Base-by-base conservation (phyloP, 2,329 filamentous ascomycete genomes). In the Nigrospora osmanthi region DNA sequence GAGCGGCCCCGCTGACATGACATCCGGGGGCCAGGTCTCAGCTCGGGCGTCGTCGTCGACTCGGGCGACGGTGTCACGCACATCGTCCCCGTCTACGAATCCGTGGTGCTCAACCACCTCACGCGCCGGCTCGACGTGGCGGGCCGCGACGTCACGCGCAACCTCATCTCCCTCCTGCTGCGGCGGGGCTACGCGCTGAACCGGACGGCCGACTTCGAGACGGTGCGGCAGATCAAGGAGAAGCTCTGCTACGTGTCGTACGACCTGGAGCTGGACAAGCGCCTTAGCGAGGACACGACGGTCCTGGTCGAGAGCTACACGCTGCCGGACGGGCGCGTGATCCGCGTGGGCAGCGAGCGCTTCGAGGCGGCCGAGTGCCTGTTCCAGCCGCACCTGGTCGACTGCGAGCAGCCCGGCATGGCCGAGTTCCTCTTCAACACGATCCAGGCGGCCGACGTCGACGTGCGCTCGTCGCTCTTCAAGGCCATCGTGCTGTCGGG, bases 191-290 rank as follows among this genome's bases (percentile, higher is more conserved):
- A 98, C 67, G 89, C 93, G 33, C 81, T 98, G 51, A 98, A 98
- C 80, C 83, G 93, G 65, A 98, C 93, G 12, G 93, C 93, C 63
- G 93, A 98, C 66, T 98, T 98, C 67, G 93, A 98, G 70, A 98
- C 93, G 4, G 93, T 98, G 46, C 87, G 93, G 50, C 91, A 97
- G 67, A 97, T 98, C 74, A 98, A 98, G 73, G 93, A 98, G 76
- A 98, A 98, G 77, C 85, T 98, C 42, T 97, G 93, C 77, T 98
- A 98, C 66, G 91, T 98, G 46, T 96, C 90, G 12, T 98, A 97
- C 73, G 93, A 98, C 66, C 80, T 98, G 46, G 89, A 95, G 68
- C 76, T 98, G 45, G 93, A 98, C 74, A 90, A 97, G 72, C 83
- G 87, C 56, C 81, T 98, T 52, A 94, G 88, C 60, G 93, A 98